These are phyloP conservation scores for Dendrobium nobile DNA, from an alignment of 106 monocot genomes.

Conservation along the genomic window DNA sequence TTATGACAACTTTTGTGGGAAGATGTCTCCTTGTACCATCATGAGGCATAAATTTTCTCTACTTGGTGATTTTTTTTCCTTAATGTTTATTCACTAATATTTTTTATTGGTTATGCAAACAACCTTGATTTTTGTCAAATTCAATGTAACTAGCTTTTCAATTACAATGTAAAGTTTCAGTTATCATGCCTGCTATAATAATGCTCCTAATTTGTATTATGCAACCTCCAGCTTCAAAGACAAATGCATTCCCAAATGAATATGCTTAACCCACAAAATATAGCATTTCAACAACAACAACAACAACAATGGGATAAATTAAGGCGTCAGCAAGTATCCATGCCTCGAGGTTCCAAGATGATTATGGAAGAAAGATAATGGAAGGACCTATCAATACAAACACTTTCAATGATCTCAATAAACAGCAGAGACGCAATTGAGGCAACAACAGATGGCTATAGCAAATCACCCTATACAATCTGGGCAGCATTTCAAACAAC, in stretches of 20 bases:
- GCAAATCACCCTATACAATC: slow-evolving; percentile 21
- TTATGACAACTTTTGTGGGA: too few relatives aligned
- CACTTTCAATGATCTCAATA: slow-evolving; percentile 24
- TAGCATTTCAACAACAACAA: slow-evolving; percentile 27
- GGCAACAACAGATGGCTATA: slow-evolving; percentile 58
- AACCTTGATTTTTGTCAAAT: too few relatives aligned
- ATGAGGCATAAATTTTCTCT: too few relatives aligned
- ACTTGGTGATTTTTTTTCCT: too few relatives aligned
- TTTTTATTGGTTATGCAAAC: background rate
- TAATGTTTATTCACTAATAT: background rate
- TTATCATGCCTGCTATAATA: background rate
- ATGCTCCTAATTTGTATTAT: background rate
- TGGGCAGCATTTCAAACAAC: slow-evolving; percentile 53
- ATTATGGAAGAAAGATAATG: slow-evolving; percentile 42
- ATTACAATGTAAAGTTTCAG: background rate
- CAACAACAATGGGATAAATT: slow-evolving; percentile 20
- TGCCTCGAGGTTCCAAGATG: slow-evolving; percentile 22
- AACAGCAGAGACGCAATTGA: slow-evolving; percentile 52
- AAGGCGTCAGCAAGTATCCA: slow-evolving; percentile 24
- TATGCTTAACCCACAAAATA: slow-evolving; percentile 46
- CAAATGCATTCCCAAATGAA: slow-evolving; percentile 53
- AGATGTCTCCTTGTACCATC: too few relatives aligned
- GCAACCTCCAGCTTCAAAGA: slow-evolving; percentile 21
- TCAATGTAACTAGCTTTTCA: too few relatives aligned
- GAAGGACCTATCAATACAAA: slow-evolving; percentile 40